Evolutionary conservation across 2,329 filamentous ascomycete species (phyloP).

Genomic region (Aspergillus jensenii): DNA sequence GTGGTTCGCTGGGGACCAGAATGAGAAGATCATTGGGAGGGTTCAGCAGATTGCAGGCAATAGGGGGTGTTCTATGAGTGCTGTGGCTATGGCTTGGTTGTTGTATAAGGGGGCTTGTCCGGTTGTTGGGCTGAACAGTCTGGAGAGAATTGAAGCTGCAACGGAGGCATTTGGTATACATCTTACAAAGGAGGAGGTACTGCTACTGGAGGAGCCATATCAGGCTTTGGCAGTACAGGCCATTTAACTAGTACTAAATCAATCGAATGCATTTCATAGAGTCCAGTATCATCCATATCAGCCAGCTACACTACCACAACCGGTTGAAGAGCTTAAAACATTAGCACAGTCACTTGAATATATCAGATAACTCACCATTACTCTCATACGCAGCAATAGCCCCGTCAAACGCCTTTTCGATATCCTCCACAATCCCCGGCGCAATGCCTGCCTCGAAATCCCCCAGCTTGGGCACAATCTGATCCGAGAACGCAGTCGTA

Average conservation of each 20-base stretch:
- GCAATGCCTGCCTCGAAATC: background rate
- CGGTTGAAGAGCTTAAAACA: too few species aligned
- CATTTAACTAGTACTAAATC: background rate
- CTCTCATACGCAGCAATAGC: background rate
- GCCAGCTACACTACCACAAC: too few species aligned
- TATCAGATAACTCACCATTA: background rate
- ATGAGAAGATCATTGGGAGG: conserved; percentile 14
- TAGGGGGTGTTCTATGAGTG: conserved; percentile 23
- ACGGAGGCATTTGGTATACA: background rate
- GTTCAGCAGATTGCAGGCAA: conserved; percentile 15
- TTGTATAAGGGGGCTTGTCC: conserved; percentile 21
- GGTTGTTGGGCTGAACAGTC: conserved; percentile 25
- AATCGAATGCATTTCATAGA: too few species aligned
- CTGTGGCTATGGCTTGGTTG: conserved; percentile 25
- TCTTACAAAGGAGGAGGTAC: background rate
- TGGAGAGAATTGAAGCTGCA: conserved; percentile 19
- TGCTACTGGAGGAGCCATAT: conserved; percentile 1
- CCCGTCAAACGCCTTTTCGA: background rate
- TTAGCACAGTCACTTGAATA: too few species aligned
- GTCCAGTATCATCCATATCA: too few species aligned
- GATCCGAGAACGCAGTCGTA: background rate
- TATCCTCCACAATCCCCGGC: background rate
- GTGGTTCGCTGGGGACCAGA: background rate
- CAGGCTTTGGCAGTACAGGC: background rate
- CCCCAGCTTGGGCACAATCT: background rate